Percentiles rank a stretch among this genome's conserved stretches.
phyloP scores from a whole-genome alignment of 2,329 filamentous ascomycete species.

The Alternaria brassicicola region DNA sequence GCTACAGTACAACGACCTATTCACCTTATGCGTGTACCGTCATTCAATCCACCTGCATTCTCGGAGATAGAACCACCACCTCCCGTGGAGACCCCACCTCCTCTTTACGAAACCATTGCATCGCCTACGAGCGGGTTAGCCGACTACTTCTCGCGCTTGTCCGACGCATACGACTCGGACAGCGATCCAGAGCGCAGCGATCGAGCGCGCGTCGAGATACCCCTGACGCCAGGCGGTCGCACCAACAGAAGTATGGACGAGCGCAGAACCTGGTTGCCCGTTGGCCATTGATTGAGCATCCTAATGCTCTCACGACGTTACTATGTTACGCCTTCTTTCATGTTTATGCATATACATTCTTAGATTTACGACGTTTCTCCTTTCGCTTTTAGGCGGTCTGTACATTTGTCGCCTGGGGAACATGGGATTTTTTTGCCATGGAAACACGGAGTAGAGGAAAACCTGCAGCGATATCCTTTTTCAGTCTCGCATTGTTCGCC shows the following conservation, averaged over 20 bases:
- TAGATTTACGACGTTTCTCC: slow-evolving; percentile 1
- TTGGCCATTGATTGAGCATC: slow-evolving; percentile 42
- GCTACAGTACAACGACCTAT: slow-evolving; percentile 70
- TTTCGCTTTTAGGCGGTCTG: slow-evolving; percentile 4
- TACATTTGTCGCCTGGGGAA: slow-evolving; percentile 1
- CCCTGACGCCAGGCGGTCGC: slow-evolving; percentile 67
- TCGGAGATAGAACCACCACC: slow-evolving; percentile 80
- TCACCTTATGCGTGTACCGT: slow-evolving; percentile 80
- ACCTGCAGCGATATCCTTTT: neutral
- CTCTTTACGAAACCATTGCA: slow-evolving; percentile 80
- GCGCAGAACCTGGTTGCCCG: slow-evolving; percentile 60
- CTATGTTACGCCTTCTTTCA: slow-evolving; percentile 14
- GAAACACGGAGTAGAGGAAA: slow-evolving; percentile 1
- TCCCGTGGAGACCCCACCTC: slow-evolving; percentile 78
- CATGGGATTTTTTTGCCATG: neutral
- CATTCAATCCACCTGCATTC: slow-evolving; percentile 87
- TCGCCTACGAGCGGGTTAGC: slow-evolving; percentile 73
- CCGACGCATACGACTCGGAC: slow-evolving; percentile 68
- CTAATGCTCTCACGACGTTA: slow-evolving; percentile 37
- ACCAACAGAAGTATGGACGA: slow-evolving; percentile 70
- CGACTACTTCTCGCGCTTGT: slow-evolving; percentile 85
- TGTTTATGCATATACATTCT: slow-evolving; percentile 20
- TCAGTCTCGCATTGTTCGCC: neutral
- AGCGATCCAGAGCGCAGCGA: slow-evolving; percentile 54
- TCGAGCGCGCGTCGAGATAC: slow-evolving; percentile 59